Evolutionary conservation across 2,329 filamentous ascomycete species (phyloP).

Genomic region (Sporothrix schenckii): DNA sequence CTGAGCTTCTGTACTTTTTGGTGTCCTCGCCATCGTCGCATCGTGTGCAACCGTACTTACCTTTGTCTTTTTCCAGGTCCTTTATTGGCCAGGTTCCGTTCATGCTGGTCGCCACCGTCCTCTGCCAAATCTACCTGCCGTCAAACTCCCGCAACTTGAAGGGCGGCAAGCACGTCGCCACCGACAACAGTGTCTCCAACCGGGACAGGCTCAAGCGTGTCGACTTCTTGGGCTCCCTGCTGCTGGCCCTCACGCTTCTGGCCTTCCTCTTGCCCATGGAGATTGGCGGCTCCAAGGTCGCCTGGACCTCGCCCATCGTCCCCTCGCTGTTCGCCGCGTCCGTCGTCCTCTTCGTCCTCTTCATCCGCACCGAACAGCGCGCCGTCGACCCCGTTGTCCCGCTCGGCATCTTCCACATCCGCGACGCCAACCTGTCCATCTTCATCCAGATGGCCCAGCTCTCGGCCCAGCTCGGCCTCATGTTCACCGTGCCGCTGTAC

Average conservation of each 20-base stretch:
- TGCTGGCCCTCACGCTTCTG: conserved; percentile 47
- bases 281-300: conserved; percentile 46
- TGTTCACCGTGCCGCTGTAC: conserved; percentile 69
- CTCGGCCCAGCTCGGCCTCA: conserved; percentile 62
- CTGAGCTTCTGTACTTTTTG: not conserved
- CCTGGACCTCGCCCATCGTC: conserved; percentile 47
- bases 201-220: conserved; percentile 52
- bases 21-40: not conserved
- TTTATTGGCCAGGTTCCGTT: conserved; percentile 62
- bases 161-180: conserved; percentile 33
- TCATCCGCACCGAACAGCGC: conserved; percentile 44
- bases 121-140: conserved; percentile 46
- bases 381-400: conserved; percentile 63
- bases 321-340: conserved; percentile 41
- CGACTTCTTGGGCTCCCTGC: conserved; percentile 60
- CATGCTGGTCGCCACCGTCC: conserved; percentile 53
- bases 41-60: not conserved
- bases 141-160: conserved; percentile 34
- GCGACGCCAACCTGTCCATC: conserved; percentile 58
- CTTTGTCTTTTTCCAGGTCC: conserved; percentile 45
- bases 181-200: conserved; percentile 34
- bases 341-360: conserved; percentile 41
- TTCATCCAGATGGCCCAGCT: conserved; percentile 57
- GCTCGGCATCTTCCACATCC: conserved; percentile 55
- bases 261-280: conserved; percentile 47